Evolutionary conservation across 2,329 filamentous ascomycete species (phyloP), one percentile per base, ranked within the genome.

Genomic region (Phaeosphaeria sp.): DNA sequence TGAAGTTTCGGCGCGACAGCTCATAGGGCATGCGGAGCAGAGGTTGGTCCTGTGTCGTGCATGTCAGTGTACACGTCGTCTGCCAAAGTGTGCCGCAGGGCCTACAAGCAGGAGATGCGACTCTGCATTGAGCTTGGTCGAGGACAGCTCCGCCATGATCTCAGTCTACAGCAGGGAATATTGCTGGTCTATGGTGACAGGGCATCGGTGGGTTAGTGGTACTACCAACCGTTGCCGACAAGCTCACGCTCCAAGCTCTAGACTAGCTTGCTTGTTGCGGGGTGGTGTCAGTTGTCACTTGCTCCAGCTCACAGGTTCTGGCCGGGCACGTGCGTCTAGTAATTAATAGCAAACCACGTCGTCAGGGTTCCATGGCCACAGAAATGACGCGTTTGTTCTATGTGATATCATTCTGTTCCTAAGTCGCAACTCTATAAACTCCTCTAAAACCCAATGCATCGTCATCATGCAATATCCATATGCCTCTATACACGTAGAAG

Each of bases 21-120:
- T 98, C 95, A 78, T 94, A 90, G 18, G 95, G 95, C 21, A 98
- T 87, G 33, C 93, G 92, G 66, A 99, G 88, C 65, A 98, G 90
- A 3, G 94, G 90, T 85, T 98, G 94, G 74, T 99, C 95, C 93
- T 94, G 64, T 1, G n/a, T 3, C 56, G 33, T 52, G 21, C 4
- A 20, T 15, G 57, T 44, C 46, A 52, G 46, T 52, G 10, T 56
- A 46, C 15, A 30, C 36, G 4, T 21, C 13, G 6, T n/a, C 54
- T 48, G 30, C 39, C 10, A 30, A 7, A 4, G 33, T 36, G 10
- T 43, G 36, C 43, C 25, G 48, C 21, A 46, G 46, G 13, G 18
- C 82, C 68, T 82, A 90, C 89, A 54, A 94, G 87, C 57, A 93
- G 85, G 48, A 93, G 84, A 72, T 94, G 91, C 62, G 87, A 87